Base-by-base conservation (phyloP, 352 stramenopile genomes). In the Thraustotheca clavata region DNA sequence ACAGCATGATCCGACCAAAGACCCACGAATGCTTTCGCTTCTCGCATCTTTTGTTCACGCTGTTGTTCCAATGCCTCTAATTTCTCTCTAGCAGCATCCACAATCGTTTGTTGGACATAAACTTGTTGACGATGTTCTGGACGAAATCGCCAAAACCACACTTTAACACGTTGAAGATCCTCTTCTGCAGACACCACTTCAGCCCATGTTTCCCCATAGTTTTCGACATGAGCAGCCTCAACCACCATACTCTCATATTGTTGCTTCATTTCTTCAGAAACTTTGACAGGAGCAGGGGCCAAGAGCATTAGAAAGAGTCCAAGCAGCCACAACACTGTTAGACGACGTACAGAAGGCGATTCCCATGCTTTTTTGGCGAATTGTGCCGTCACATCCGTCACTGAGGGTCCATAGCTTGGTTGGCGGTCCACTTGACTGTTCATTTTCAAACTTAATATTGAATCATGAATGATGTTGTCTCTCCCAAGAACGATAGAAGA, bases 111-210 rank as follows among this genome's bases (percentile, higher is more conserved):
- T 0, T 77, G 80, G 47, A 84, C 67, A 36, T 74, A 60, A 41
- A 92, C 81, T 31, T 80, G 54, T 24, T 69, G 69, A 47, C 72
- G 76, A 71, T 86, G 86, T n/a, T 83, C 82, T 62, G 91, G 82
- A 16, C 84, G 80, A 60, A 91, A 84, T 8, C 83, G 80, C 83
- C 83, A 92, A 71, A 94, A 92, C 83, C 83, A 94, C 18, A 92
- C 85, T 62, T 90, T 90, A 36, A 78, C 80, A 38, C 89, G 77
- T 32, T 90, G 73, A 22, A 78, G 71, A 49, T 81, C 74, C 7
- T 72, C 57, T 41, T 91, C 77, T 14, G 82, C 80, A 27, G 79
- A 70, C 1, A 71, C 66, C 49, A 79, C 83, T 41, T 75, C 73
- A 16, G 66, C 67, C 49, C 83, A 88, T n/a, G 82, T 76, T 48